A percentile compares a stretch with the other conserved stretches of the same genome.
Evolutionary conservation across 2,329 filamentous ascomycete species (phyloP).

Genomic region (Epichloe gansuensis): DNA sequence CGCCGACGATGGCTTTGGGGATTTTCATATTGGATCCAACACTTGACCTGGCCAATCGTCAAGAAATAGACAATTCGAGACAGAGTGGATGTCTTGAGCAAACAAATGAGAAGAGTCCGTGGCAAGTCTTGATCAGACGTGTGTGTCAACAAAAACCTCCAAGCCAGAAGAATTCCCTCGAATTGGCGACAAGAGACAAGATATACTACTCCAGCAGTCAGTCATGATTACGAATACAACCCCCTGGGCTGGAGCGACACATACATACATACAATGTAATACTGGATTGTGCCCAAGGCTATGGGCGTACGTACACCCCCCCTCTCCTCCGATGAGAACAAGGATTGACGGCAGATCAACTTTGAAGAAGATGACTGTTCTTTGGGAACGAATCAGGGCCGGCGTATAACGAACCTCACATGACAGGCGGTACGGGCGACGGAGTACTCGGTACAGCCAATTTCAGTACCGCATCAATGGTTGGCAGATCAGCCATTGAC

Average conservation of each 20-base stretch:
- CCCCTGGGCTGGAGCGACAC: neutral
- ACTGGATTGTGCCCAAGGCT: too few species aligned
- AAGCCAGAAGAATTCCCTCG: neutral
- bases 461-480: too few species aligned
- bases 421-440: too few species aligned
- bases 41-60: neutral
- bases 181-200: neutral
- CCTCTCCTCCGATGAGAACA: too few species aligned
- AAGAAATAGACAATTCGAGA: neutral
- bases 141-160: neutral
- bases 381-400: too few species aligned
- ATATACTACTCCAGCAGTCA: neutral
- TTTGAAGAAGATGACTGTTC: too few species aligned
- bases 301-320: too few species aligned
- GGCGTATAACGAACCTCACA: too few species aligned
- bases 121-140: neutral
- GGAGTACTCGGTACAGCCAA: too few species aligned
- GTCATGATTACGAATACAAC: neutral
- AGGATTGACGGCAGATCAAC: too few species aligned
- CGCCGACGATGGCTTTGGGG: neutral
- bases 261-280: too few species aligned
- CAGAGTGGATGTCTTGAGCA: neutral
- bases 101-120: neutral
- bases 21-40: neutral
- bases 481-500: too few species aligned